phyloP scores from a whole-genome alignment of 306 rosid species.

The Prinsepia uniflora region DNA sequence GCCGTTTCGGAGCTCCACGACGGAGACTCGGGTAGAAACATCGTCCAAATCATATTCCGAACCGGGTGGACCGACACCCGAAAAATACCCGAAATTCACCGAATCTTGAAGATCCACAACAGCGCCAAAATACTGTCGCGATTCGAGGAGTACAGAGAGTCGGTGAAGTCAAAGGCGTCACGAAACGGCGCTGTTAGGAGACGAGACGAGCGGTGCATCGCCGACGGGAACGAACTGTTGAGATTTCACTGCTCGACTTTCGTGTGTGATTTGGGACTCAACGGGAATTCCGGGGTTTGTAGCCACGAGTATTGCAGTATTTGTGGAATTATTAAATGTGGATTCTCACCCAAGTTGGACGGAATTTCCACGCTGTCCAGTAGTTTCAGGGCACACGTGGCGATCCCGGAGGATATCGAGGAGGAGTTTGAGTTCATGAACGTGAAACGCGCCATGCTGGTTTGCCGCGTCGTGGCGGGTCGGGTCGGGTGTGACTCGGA shows the following conservation, averaged over 20 bases:
- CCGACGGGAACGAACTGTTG: slow-evolving; percentile 93
- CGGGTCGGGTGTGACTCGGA: slow-evolving; percentile 67
- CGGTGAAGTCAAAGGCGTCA: slow-evolving; percentile 63
- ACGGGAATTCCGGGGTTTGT: slow-evolving; percentile 69
- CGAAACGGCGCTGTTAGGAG: slow-evolving; percentile 36
- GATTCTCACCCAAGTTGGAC: slow-evolving; percentile 81
- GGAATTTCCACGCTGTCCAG: slow-evolving; percentile 85
- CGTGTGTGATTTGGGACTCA: slow-evolving; percentile 64
- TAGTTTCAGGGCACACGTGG: slow-evolving; percentile 83
- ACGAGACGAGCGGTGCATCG: slow-evolving; percentile 77
- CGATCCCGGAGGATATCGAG: slow-evolving; percentile 78
- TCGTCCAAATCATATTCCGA: slow-evolving; percentile 79
- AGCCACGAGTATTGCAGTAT: slow-evolving; percentile 70
- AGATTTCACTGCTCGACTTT: slow-evolving; percentile 90
- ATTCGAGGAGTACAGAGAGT: slow-evolving; percentile 81
- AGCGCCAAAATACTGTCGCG: slow-evolving; percentile 68
- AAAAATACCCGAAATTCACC: slow-evolving; percentile 36
- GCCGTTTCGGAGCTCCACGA: slow-evolving; percentile 71
- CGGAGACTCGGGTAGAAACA: slow-evolving; percentile 88
- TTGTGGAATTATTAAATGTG: slow-evolving; percentile 79
- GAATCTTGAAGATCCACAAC: slow-evolving; percentile 88
- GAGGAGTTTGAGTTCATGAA: slow-evolving; percentile 78
- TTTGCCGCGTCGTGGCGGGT: slow-evolving; percentile 88
- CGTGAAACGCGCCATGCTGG: slow-evolving; percentile 84
- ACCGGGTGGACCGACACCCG: slow-evolving; percentile 67